These are phyloP conservation scores for Penicillium diatomitis DNA, from an alignment of 495 filamentous ascomycete species.

Conservation along the genomic window DNA sequence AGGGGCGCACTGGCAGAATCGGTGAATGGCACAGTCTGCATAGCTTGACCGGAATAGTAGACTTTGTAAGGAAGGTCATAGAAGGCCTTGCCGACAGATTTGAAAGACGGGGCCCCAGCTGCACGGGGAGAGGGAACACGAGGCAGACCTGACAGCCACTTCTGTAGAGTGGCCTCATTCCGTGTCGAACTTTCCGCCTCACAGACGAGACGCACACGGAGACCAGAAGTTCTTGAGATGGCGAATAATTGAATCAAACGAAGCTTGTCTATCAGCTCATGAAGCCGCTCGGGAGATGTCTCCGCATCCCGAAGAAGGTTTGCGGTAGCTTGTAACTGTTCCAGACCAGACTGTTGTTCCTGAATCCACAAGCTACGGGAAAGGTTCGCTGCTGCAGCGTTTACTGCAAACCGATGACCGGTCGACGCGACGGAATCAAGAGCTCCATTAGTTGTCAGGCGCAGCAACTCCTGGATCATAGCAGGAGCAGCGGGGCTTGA, in stretches of 20 bases:
- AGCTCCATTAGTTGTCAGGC: slow-evolving; percentile 79
- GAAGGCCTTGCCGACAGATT: slow-evolving; percentile 59
- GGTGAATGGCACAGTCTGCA: slow-evolving; percentile 80
- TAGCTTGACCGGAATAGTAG: slow-evolving; percentile 74
- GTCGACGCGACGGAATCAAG: slow-evolving; percentile 80
- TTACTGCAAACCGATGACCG: slow-evolving; percentile 76
- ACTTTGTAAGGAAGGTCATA: slow-evolving; percentile 96
- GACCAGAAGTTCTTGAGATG: slow-evolving; percentile 42
- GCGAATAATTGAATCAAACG: slow-evolving; percentile 78
- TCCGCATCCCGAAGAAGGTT: slow-evolving; percentile 47
- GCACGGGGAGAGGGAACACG: slow-evolving; percentile 28
- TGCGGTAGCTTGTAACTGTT: slow-evolving; percentile 81
- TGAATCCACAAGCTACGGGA: slow-evolving; percentile 57
- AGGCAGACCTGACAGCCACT: slow-evolving; percentile 58
- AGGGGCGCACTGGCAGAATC: slow-evolving; percentile 65
- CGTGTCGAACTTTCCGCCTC: slow-evolving; percentile 54
- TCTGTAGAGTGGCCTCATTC: slow-evolving; percentile 65
- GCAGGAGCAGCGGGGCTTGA: slow-evolving; percentile 67
- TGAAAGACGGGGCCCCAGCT: slow-evolving; percentile 21
- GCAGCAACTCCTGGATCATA: slow-evolving; percentile 77
- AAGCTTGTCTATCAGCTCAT: slow-evolving; percentile 73
- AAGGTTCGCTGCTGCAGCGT: slow-evolving; percentile 71
- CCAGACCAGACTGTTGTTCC: slow-evolving; percentile 78
- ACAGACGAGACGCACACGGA: slow-evolving; percentile 84
- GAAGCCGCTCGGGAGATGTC: slow-evolving; percentile 48